Evolutionary conservation across 2,329 filamentous ascomycete genomes (phyloP).

Genomic region (Fusarium setosum): DNA sequence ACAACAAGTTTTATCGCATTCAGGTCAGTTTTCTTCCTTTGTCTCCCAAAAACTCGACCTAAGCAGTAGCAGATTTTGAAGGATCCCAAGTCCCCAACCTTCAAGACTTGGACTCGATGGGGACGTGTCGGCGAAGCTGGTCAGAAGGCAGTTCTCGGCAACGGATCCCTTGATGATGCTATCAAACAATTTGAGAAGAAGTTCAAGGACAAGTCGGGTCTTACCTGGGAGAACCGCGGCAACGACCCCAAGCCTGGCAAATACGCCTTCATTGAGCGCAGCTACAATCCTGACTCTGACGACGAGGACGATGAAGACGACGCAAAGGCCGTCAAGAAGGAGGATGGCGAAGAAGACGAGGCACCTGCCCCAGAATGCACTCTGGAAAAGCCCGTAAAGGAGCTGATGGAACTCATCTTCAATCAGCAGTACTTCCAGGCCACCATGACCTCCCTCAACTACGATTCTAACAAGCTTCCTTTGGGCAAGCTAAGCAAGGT

Average conservation of each 20-base stretch:
- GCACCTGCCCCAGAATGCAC: constrained; percentile 61
- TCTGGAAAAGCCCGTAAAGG: constrained; percentile 69
- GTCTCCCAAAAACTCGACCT: constrained; percentile 11
- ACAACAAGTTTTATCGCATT: constrained; percentile 86
- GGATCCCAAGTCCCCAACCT: constrained; percentile 51
- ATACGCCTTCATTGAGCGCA: constrained; percentile 85
- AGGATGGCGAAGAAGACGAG: constrained; percentile 49
- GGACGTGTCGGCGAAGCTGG: constrained; percentile 77
- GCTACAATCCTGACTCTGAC: constrained; percentile 78
- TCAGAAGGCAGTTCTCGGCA: constrained; percentile 57
- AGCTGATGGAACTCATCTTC: constrained; percentile 85
- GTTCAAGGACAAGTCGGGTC: constrained; percentile 71
- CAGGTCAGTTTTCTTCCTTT: constrained; percentile 60
- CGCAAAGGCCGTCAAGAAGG: constrained; percentile 47
- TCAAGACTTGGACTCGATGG: constrained; percentile 80
- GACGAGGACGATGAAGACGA: constrained; percentile 59
- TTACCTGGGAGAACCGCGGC: constrained; percentile 64
- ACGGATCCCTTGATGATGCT: constrained; percentile 56
- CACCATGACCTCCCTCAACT: constrained; percentile 75
- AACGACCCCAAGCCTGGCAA: constrained; percentile 71
- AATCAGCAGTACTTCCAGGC: constrained; percentile 78
- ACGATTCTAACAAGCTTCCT: constrained; percentile 81
- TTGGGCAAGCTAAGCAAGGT: constrained; percentile 85
- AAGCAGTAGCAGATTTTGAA: constrained; percentile 54
- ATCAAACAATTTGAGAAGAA: constrained; percentile 67